These are phyloP conservation scores for Mariannaea sp. DNA, from an alignment of 2,329 filamentous ascomycete genomes.

Conservation along the genomic window DNA sequence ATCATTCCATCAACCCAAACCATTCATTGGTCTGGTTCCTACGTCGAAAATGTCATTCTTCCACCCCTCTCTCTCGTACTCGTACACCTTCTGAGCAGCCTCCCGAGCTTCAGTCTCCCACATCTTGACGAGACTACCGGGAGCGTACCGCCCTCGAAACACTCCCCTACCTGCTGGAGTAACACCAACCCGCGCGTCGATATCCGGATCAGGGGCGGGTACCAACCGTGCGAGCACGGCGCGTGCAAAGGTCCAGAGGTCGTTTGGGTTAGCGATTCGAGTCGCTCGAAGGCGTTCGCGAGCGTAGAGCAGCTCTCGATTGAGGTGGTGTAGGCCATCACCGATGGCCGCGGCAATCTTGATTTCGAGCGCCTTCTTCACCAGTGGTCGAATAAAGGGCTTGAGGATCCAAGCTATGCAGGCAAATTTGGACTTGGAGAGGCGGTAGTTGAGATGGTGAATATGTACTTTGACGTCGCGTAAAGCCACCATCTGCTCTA, in stretches of 20 bases:
- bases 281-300: conserved; percentile 86
- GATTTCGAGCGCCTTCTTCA: conserved; percentile 78
- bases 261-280: conserved; percentile 76
- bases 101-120: conserved; percentile 80
- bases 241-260: conserved; percentile 80
- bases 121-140: conserved; percentile 85
- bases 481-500: conserved; percentile 83
- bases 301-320: conserved; percentile 85
- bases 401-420: conserved; percentile 83
- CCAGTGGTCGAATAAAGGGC: conserved; percentile 78
- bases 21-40: conserved; percentile 40
- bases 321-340: conserved; percentile 71
- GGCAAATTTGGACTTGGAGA: conserved; percentile 75
- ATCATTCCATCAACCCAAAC: no score
- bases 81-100: conserved; percentile 75
- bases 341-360: conserved; percentile 75
- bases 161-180: conserved; percentile 59
- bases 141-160: conserved; percentile 85
- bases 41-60: conserved; percentile 80
- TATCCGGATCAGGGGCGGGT: conserved; percentile 74
- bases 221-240: conserved; percentile 78
- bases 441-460: conserved; percentile 81
- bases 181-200: conserved; percentile 75
- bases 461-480: conserved; percentile 78
- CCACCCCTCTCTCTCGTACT: conserved; percentile 75